Conservation (phyloP, 352 stramenopile genomes). For the Globisporangium irregulare region DNA sequence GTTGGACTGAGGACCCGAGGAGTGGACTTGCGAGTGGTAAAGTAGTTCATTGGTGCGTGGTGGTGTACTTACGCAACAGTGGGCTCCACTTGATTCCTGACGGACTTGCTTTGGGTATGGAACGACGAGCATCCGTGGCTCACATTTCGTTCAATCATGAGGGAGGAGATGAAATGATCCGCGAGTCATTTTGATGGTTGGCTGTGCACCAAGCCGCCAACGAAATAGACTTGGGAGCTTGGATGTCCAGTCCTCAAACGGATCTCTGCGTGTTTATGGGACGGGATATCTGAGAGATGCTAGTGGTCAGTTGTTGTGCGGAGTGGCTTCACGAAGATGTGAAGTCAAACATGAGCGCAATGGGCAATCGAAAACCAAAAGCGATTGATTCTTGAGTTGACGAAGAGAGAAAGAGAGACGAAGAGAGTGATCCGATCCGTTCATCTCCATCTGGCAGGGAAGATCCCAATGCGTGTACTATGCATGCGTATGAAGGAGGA, state of each 20-base stretch:
- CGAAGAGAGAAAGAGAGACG: neutral
- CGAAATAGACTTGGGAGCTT: too few relatives aligned
- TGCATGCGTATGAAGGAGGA: neutral
- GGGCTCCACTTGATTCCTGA: neutral
- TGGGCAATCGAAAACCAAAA: neutral
- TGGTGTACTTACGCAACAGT: neutral
- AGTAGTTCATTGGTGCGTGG: neutral
- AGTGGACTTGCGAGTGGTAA: neutral
- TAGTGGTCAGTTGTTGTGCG: neutral
- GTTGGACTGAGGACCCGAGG: too few relatives aligned
- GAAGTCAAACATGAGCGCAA: neutral
- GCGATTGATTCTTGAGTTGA: neutral
- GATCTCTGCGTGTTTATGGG: neutral
- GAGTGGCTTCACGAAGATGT: neutral
- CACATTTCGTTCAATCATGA: neutral
- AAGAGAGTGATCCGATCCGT: neutral
- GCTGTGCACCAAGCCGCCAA: too few relatives aligned
- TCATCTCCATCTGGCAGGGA: neutral
- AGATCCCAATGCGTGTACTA: neutral
- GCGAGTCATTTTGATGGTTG: neutral
- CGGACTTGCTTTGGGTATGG: neutral
- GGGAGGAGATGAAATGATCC: neutral
- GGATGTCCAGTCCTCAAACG: neutral
- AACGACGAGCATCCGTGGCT: neutral
- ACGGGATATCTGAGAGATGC: too few relatives aligned